Base-by-base conservation (phyloP, 192 early-diverging fungal genomes). In the Funneliformis mosseae region DNA sequence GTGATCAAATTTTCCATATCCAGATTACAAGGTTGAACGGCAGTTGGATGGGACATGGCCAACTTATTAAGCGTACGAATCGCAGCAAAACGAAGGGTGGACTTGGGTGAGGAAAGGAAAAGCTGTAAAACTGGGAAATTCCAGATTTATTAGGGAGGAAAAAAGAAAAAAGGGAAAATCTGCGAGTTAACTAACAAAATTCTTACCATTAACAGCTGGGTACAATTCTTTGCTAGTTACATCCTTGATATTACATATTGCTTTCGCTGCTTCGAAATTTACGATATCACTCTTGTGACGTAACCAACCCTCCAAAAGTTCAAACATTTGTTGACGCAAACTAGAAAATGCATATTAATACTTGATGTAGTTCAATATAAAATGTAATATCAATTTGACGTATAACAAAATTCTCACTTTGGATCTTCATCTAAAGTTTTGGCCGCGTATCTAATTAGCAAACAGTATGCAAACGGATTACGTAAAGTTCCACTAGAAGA, bases 1-100 rank as follows among this genome's bases (percentile, higher is more conserved):
- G 96, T 96, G 74, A 99, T 96, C 76, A 98, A 88, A 78, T 94
- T 96, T 84, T 99, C 98, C 93, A 99, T 98, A 86, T 99, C 98
- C 70, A 98, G 86, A 83, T 99, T 99, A 89, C 98, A 98, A 5
- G 95, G 95, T 50, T 92, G 88, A 55, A 99, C 97, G 21, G 95
- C 95, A 60, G 90, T 89, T 2, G 98, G 95, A 64, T 97, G 91
- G n/a, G 91, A 92, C 87, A 95, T 88, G 7, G 98, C 95, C 59
- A 99, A 87, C 78, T 92, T 90, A 84, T 97, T 98, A n/a, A 99
- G 88, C 12, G 97, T 98, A 72, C 98, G 93, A 74, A 99, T 98
- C 61, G 97, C 97, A 2, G 98, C 96, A 88, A 99, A 99, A 68
- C 96, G 92, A 83, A 98, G 88, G 4, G 95, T 95, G 14, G 95